Conservation (phyloP, 768 basidiomycete genomes). For the Pulveroboletus sp. region DNA sequence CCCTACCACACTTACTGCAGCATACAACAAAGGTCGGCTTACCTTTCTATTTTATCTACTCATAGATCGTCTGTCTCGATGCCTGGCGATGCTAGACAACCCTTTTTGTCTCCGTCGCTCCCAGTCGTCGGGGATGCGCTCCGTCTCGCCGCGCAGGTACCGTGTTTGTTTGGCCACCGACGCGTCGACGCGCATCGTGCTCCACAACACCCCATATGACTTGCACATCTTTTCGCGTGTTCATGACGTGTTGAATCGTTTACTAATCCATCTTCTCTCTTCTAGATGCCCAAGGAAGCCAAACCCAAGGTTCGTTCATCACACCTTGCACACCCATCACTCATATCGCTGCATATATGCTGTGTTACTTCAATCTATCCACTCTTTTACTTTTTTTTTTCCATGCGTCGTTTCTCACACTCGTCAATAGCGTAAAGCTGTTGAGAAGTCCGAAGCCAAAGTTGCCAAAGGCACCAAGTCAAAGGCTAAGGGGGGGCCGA, state of each 20-base stretch:
- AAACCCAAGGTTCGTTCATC: slow-evolving; percentile 58
- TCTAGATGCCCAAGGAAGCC: slow-evolving; percentile 76
- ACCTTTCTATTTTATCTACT: slow-evolving; percentile 17
- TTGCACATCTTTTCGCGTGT: slow-evolving; percentile 29
- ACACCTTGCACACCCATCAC: slow-evolving; percentile 1
- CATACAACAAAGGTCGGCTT: slow-evolving; percentile 28
- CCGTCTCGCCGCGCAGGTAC: slow-evolving; percentile 18
- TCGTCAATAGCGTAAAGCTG: slow-evolving; percentile 61
- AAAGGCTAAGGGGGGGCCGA: slow-evolving; percentile 62
- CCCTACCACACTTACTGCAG: slow-evolving; percentile 21
- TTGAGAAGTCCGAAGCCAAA: slow-evolving; percentile 57
- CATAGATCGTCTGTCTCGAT: slow-evolving; percentile 24
- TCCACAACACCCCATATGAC: slow-evolving; percentile 24
- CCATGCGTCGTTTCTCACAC: slow-evolving; percentile 11
- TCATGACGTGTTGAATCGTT: slow-evolving; percentile 37
- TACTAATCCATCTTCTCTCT: slow-evolving; percentile 31
- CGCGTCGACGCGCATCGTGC: slow-evolving; percentile 35
- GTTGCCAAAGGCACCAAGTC: slow-evolving; percentile 64
- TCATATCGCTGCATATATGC: slow-evolving; percentile 18
- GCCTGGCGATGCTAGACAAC: slow-evolving; percentile 12
- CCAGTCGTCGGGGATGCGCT: slow-evolving; percentile 25
- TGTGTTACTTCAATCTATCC: slow-evolving; percentile 5
- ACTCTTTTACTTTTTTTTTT: background rate
- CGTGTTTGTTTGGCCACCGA: slow-evolving; percentile 35
- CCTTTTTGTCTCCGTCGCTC: slow-evolving; percentile 7